A percentile compares a stretch with the other conserved stretches of the same genome.
Conservation (phyloP, 2,329 filamentous ascomycete species). For the Thielaviopsis populi region DNA sequence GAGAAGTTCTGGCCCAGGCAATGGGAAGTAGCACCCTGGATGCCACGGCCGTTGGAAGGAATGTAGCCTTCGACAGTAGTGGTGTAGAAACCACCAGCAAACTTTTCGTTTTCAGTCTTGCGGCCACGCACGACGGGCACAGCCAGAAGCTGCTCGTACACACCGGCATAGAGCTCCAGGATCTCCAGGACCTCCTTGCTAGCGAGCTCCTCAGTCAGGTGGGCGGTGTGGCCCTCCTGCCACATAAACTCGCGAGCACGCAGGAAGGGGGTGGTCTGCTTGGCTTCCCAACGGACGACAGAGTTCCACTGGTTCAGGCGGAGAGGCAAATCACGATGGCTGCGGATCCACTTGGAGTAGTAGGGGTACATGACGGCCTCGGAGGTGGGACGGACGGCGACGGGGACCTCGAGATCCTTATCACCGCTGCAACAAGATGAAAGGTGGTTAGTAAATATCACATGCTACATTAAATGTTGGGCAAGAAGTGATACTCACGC, state of each 20-base stretch:
- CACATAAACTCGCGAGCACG: slow-evolving; percentile 90
- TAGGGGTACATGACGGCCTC: slow-evolving; percentile 87
- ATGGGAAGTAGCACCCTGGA: slow-evolving; percentile 92
- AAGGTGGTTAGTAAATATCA: slow-evolving; percentile 1
- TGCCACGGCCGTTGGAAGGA: slow-evolving; percentile 84
- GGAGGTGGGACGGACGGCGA: slow-evolving; percentile 53
- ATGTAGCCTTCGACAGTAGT: slow-evolving; percentile 97
- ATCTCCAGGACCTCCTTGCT: slow-evolving; percentile 82
- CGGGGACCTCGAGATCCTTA: slow-evolving; percentile 72
- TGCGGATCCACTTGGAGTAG: slow-evolving; percentile 94
- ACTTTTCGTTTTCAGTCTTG: slow-evolving; percentile 98
- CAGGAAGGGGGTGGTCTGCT: slow-evolving; percentile 77
- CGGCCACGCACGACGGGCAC: slow-evolving; percentile 84
- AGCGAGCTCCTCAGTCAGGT: slow-evolving; percentile 69
- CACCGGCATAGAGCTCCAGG: slow-evolving; percentile 75
- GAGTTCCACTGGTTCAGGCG: slow-evolving; percentile 98
- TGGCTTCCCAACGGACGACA: slow-evolving; percentile 86
- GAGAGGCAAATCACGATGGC: slow-evolving; percentile 84
- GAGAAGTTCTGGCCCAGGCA: slow-evolving; percentile 94
- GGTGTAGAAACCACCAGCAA: slow-evolving; percentile 90
- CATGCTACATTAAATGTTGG: neutral
- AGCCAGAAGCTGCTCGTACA: slow-evolving; percentile 88
- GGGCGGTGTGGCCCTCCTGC: slow-evolving; percentile 90
- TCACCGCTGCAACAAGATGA: slow-evolving; percentile 47
- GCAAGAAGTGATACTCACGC: slow-evolving; percentile 36